Conservation (phyloP, 306 rosid genomes). For the Cucurbita ficifolia region DNA sequence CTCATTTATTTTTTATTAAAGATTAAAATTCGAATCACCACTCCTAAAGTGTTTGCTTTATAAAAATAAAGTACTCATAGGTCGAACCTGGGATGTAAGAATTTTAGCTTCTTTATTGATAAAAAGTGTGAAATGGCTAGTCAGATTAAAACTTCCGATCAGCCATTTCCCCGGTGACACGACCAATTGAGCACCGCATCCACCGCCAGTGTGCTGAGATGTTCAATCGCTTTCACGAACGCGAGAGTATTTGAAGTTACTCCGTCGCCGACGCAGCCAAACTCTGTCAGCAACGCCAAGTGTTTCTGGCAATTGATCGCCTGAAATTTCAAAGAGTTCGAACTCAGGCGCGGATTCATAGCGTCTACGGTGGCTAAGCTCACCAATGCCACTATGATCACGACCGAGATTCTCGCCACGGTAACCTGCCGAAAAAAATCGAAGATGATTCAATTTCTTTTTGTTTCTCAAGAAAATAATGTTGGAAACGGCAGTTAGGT, state of each 20-base stretch:
- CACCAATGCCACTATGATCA: background rate
- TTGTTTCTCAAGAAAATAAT: background rate
- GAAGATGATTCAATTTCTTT: background rate
- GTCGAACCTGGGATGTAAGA: constrained; percentile 63
- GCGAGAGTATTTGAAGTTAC: constrained; percentile 46
- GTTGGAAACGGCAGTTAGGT: background rate
- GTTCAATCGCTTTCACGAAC: constrained; percentile 45
- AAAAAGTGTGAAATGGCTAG: constrained; percentile 77
- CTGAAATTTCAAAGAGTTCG: constrained; percentile 1
- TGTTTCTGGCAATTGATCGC: constrained; percentile 49
- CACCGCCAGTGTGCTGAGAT: constrained; percentile 26
- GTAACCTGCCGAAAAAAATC: background rate
- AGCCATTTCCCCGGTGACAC: constrained; percentile 86
- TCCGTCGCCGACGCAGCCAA: constrained; percentile 85
- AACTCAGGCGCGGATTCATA: background rate
- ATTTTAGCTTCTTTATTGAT: constrained; percentile 59
- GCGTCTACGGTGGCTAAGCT: background rate
- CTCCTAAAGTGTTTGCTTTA: no score
- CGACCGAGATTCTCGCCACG: background rate
- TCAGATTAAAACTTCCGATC: constrained; percentile 83
- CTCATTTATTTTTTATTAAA: no score
- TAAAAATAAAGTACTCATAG: no score
- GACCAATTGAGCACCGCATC: constrained; percentile 59
- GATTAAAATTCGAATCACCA: no score
- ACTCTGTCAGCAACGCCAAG: constrained; percentile 45